Conservation (phyloP, 805 yeast species). For the Nakazawaea laoshanensis region DNA sequence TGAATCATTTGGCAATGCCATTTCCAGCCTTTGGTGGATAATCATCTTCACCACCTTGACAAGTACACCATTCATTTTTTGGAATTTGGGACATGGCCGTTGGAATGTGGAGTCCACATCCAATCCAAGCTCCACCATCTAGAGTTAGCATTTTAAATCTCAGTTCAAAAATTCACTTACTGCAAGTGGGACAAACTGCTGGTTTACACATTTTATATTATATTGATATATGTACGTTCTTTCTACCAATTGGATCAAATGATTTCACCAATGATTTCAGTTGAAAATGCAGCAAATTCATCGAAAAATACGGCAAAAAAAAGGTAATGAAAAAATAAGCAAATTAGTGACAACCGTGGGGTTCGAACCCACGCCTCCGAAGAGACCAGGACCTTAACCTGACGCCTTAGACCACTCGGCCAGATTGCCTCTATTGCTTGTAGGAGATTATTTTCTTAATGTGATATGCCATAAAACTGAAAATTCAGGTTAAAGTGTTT, state of each 20-base stretch:
- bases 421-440: slow-evolving; percentile 36
- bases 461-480: too few relatives aligned
- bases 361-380: slow-evolving; percentile 85
- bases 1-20: slow-evolving; percentile 15
- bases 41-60: slow-evolving; percentile 20
- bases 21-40: slow-evolving; percentile 29
- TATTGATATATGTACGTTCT: too few relatives aligned
- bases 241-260: too few relatives aligned
- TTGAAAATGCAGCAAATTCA: too few relatives aligned
- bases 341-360: slow-evolving; percentile 65
- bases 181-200: slow-evolving; percentile 23
- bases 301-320: too few relatives aligned
- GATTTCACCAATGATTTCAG: too few relatives aligned
- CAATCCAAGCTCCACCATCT: slow-evolving; percentile 28
- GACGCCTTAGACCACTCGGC: slow-evolving; percentile 72
- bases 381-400: slow-evolving; percentile 76
- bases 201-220: slow-evolving; percentile 25
- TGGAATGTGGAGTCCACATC: slow-evolving; percentile 37
- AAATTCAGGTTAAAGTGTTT: too few relatives aligned
- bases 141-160: neutral
- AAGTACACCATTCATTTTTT: slow-evolving; percentile 28
- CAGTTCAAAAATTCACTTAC: slow-evolving; percentile 11
- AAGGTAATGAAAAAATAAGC: slow-evolving; percentile 16
- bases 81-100: slow-evolving; percentile 28
- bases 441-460: neutral